Percentiles rank a stretch among this genome's conserved stretches.
Conservation (phyloP, 805 yeast genomes). For the Candida railenensis region DNA sequence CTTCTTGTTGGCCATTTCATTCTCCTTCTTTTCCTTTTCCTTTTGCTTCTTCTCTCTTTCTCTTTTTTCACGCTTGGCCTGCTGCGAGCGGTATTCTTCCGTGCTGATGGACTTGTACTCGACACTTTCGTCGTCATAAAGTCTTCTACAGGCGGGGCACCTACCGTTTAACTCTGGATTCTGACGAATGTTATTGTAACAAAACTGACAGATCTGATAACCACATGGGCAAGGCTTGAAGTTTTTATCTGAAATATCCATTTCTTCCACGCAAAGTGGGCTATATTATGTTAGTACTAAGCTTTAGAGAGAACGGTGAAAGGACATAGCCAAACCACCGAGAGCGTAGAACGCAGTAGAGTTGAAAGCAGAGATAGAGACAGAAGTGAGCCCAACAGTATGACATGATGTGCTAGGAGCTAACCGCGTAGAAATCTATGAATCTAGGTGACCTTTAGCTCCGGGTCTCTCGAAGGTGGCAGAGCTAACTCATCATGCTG, state of each 20-base stretch:
- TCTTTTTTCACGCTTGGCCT: slow-evolving; percentile 72
- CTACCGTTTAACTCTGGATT: slow-evolving; percentile 94
- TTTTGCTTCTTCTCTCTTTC: slow-evolving; percentile 81
- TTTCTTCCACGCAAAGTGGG: slow-evolving; percentile 96
- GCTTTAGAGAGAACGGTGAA: no score
- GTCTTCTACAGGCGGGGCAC: slow-evolving; percentile 96
- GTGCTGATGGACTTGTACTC: slow-evolving; percentile 80
- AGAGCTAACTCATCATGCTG: no score
- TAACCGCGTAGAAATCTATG: no score
- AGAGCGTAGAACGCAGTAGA: no score
- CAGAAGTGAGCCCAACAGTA: no score
- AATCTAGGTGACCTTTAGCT: no score
- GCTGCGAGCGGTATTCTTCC: slow-evolving; percentile 85
- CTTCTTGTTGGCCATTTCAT: slow-evolving; percentile 78
- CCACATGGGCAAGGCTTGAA: slow-evolving; percentile 99
- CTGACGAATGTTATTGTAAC: slow-evolving; percentile 93
- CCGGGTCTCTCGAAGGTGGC: no score
- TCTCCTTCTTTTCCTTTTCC: slow-evolving; percentile 90
- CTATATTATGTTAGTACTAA: slow-evolving; percentile 35
- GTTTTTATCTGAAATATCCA: slow-evolving; percentile 94
- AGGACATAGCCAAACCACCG: no score
- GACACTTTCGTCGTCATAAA: slow-evolving; percentile 89
- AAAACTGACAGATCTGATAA: slow-evolving; percentile 96
- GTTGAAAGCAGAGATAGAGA: no score
- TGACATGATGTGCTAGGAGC: no score